Base-by-base conservation (phyloP, 768 basidiomycete genomes). In the Termitomyces sp. region DNA sequence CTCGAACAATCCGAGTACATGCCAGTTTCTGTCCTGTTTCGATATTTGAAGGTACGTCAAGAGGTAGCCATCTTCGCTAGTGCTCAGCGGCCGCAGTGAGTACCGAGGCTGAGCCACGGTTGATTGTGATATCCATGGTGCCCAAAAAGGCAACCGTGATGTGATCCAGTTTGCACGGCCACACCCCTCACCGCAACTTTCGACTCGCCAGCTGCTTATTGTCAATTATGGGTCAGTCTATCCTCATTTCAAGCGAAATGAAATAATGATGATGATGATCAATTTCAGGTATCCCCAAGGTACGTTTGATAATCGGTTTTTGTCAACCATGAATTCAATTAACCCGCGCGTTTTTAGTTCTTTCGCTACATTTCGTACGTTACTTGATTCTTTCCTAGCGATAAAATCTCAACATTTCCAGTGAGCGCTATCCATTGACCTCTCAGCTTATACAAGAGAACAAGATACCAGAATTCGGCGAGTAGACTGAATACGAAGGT, bases 361-460 rank as follows among this genome's bases (percentile, higher is more conserved):
- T 97, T 97, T 82, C 87, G 94, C 73, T 97, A 94, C 70, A 92
- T 95, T 65, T 95, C 94, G 88, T 92, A 72, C 65, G 90, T 76
- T 49, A 45, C 40, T 41, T 4, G 37, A 47, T 19, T 37, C 29
- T 45, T 9, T 8, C 14, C 19, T 0, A 19, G 8, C 8, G 25
- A 19, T 29, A 34, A 16, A 16, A 11, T 58, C 41, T 68, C 43
- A 72, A 42, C 16, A 32, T 23, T 42, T 27, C 9, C 67, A 96
- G 94, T 60, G 97, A 98, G 78, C 87, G 97, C 59, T 99, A 99
- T 71, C 96, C 97, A 50, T 82, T 99, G 63, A 99, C 95, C 16
- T 98, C 96, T 17, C 97, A 98, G 71, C 80, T 98, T 57, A 97
- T 98, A 61, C 86, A 96, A 71, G 95, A 97, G 78, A 97, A 98